Evolutionary conservation across 2,329 filamentous ascomycete genomes (phyloP).

Genomic region (Ophiosphaerella korrae): DNA sequence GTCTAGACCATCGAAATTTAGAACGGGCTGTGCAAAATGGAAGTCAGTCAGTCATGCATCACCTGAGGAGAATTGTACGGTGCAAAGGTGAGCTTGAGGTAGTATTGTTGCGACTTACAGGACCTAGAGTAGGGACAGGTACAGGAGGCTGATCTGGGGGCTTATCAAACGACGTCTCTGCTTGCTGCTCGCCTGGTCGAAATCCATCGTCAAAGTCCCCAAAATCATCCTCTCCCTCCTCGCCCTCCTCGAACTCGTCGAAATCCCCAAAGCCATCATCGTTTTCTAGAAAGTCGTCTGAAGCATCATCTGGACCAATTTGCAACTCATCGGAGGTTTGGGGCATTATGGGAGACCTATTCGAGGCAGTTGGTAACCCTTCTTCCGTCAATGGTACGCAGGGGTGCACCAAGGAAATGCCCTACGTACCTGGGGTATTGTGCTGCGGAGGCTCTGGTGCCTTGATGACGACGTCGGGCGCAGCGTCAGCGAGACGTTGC

Average conservation of each 20-base stretch:
- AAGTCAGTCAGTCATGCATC: constrained; percentile 42
- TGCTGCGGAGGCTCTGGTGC: constrained; percentile 50
- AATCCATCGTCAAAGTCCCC: constrained; percentile 58
- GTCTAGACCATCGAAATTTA: constrained; percentile 68
- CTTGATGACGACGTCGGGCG: constrained; percentile 62
- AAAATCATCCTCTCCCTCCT: constrained; percentile 55
- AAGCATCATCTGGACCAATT: constrained; percentile 13
- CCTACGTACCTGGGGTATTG: constrained; percentile 63
- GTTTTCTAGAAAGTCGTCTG: constrained; percentile 53
- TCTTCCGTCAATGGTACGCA: constrained; percentile 66
- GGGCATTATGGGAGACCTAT: constrained; percentile 55
- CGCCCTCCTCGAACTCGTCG: constrained; percentile 64
- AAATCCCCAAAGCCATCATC: constrained; percentile 58
- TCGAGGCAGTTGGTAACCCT: constrained; percentile 61
- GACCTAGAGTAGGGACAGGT: constrained; percentile 50
- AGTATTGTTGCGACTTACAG: constrained; percentile 54
- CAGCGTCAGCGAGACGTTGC: constrained; percentile 62
- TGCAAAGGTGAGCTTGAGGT: constrained; percentile 42
- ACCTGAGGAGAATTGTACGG: constrained; percentile 29
- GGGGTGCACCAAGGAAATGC: constrained; percentile 47
- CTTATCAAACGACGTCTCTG: constrained; percentile 48
- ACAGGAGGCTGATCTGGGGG: constrained; percentile 45
- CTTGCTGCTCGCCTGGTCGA: constrained; percentile 46
- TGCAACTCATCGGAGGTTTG: constrained; percentile 10
- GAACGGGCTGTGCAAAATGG: constrained; percentile 60